A percentile compares a stretch with the other conserved stretches of the same genome.
These are phyloP conservation scores for Ogataea trehalophila DNA, from an alignment of 805 yeast genomes.

Conservation along the genomic window DNA sequence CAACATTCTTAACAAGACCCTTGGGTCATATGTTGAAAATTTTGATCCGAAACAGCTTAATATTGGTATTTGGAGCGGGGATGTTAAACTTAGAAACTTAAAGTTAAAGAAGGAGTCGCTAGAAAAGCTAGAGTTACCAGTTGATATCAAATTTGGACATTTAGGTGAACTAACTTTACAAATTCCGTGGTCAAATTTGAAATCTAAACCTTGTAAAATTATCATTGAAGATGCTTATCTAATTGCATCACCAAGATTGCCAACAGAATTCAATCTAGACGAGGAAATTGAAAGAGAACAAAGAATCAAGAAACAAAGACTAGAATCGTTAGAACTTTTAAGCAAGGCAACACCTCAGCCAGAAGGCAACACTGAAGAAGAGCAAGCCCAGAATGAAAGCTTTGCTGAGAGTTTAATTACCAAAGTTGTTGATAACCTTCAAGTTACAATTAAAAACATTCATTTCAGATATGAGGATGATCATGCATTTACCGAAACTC, in stretches of 20 bases:
- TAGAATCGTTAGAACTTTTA: conserved; percentile 58
- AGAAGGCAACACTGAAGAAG: conserved; percentile 31
- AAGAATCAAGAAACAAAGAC: conserved; percentile 59
- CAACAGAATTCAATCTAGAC: conserved; percentile 48
- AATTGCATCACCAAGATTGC: conserved; percentile 69
- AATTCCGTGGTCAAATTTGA: conserved; percentile 95
- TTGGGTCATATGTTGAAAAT: conserved; percentile 82
- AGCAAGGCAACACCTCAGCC: conserved; percentile 36
- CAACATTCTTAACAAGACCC: conserved; percentile 51
- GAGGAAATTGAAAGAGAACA: conserved; percentile 57
- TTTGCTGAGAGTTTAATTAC: conserved; percentile 85
- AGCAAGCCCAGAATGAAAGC: conserved; percentile 57
- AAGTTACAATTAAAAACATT: conserved; percentile 83
- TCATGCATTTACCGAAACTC: conserved; percentile 60
- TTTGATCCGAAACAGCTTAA: conserved; percentile 93
- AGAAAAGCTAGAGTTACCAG: conserved; percentile 79
- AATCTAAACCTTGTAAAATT: conserved; percentile 87
- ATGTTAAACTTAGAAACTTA: conserved; percentile 77
- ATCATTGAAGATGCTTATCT: conserved; percentile 81
- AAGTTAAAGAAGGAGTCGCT: conserved; percentile 82
- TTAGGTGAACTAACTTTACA: conserved; percentile 84
- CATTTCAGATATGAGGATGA: conserved; percentile 90
- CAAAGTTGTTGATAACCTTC: conserved; percentile 89
- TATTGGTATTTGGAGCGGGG: conserved; percentile 97
- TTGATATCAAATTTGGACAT: conserved; percentile 85